These are phyloP conservation scores for Aureobasidium sp. DNA, from an alignment of 2,329 filamentous ascomycete species.

Conservation along the genomic window DNA sequence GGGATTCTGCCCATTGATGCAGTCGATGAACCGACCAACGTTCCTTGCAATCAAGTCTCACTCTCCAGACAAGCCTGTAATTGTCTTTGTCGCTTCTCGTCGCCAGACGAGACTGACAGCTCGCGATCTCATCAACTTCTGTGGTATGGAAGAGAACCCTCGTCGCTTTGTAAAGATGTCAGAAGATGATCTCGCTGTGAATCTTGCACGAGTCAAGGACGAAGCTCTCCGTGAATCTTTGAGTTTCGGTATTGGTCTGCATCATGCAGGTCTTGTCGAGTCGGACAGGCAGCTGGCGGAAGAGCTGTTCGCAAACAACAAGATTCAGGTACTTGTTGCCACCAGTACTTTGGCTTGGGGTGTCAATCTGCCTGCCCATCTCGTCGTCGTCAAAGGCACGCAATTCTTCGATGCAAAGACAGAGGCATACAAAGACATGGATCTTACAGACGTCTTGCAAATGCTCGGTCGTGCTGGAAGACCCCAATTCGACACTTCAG, in stretches of 20 bases:
- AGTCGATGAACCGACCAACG: constrained; percentile 96
- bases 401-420: constrained; percentile 98
- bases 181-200: constrained; percentile 84
- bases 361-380: constrained; percentile 91
- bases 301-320: constrained; percentile 93
- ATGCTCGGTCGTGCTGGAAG: constrained; percentile 95
- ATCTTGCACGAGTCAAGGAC: constrained; percentile 86
- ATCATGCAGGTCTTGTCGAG: constrained; percentile 94
- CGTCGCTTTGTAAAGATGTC: constrained; percentile 88
- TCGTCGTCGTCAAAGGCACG: constrained; percentile 96
- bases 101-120: constrained; percentile 91
- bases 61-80: constrained; percentile 92
- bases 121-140: constrained; percentile 93
- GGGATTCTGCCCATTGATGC: constrained; percentile 96
- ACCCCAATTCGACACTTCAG: constrained; percentile 92
- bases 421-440: constrained; percentile 98
- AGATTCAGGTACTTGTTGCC: constrained; percentile 93
- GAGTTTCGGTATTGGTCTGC: constrained; percentile 92
- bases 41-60: constrained; percentile 96
- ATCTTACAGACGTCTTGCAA: constrained; percentile 92
- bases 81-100: constrained; percentile 94
- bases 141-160: constrained; percentile 97
- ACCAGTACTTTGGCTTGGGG: constrained; percentile 97
- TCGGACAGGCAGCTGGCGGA: constrained; percentile 86
- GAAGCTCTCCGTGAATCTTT: constrained; percentile 88